Conservation (phyloP, 1,139 yeast genomes). For the Protomyces gravidus region DNA sequence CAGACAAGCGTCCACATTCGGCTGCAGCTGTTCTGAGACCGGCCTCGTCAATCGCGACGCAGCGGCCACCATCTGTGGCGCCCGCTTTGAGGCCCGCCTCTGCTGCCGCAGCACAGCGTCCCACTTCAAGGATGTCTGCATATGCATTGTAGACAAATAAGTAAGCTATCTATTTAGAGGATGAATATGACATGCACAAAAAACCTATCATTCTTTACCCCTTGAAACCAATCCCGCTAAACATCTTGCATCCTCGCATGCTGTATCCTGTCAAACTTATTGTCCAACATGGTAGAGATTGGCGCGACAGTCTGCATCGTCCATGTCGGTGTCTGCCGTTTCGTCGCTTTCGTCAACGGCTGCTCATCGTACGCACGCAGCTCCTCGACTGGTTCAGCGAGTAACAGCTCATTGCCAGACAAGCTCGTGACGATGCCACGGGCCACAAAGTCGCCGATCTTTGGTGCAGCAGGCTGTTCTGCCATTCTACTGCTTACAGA, state of each 20-base stretch:
- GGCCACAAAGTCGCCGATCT: background rate
- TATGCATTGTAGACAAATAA: background rate
- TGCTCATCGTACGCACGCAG: background rate
- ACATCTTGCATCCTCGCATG: background rate
- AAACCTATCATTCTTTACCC: background rate
- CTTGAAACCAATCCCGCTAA: background rate
- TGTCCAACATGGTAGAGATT: background rate
- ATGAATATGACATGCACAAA: background rate
- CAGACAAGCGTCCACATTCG: background rate
- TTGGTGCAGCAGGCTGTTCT: background rate
- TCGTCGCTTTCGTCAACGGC: background rate
- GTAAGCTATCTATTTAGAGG: background rate
- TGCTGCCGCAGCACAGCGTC: background rate
- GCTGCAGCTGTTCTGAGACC: background rate
- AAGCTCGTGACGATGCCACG: background rate
- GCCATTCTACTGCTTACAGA: background rate
- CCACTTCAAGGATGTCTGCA: background rate
- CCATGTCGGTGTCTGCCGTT: background rate
- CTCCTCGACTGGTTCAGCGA: constrained; percentile 1
- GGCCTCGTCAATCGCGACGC: background rate
- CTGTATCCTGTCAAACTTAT: background rate
- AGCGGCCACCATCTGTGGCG: background rate
- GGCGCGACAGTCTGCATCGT: background rate
- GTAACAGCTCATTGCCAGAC: background rate
- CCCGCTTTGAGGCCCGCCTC: background rate